These are phyloP conservation scores for Candida sp. DNA, from an alignment of 1,139 yeast species.

Conservation along the genomic window DNA sequence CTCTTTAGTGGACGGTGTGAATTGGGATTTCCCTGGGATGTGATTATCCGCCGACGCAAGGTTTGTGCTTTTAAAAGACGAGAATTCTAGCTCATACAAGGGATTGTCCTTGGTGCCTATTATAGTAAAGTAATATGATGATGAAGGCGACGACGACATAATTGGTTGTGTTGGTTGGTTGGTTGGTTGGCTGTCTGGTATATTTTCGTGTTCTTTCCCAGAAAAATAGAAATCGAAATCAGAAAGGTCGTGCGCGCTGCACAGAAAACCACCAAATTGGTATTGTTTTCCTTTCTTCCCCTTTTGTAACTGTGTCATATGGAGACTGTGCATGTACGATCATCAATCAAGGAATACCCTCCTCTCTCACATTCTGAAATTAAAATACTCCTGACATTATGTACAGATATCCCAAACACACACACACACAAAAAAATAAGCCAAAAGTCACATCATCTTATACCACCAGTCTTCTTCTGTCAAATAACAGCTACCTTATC, in stretches of 20 bases:
- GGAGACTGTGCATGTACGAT: background rate
- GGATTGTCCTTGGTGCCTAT: constrained; percentile 90
- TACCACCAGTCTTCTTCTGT: no score
- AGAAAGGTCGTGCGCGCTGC: background rate
- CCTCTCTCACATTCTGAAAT: background rate
- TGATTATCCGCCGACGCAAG: constrained; percentile 23
- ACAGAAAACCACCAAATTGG: background rate
- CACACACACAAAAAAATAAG: background rate
- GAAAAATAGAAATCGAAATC: background rate
- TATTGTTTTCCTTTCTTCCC: background rate
- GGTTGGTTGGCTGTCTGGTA: background rate
- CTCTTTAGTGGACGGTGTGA: constrained; percentile 75
- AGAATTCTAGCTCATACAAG: constrained; percentile 85
- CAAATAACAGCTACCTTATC: no score
- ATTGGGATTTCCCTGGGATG: constrained; percentile 65
- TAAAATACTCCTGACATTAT: no score
- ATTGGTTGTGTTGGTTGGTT: background rate
- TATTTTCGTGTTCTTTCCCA: background rate
- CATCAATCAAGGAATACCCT: background rate
- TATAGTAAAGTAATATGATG: constrained; percentile 86
- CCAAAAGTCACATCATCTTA: background rate
- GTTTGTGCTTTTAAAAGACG: constrained; percentile 55
- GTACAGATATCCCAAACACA: no score
- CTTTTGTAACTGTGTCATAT: constrained; percentile 2
- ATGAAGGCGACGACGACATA: constrained; percentile 13